Evolutionary conservation across 257 asterid species (phyloP).

Genomic region (Mitragyna speciosa): DNA sequence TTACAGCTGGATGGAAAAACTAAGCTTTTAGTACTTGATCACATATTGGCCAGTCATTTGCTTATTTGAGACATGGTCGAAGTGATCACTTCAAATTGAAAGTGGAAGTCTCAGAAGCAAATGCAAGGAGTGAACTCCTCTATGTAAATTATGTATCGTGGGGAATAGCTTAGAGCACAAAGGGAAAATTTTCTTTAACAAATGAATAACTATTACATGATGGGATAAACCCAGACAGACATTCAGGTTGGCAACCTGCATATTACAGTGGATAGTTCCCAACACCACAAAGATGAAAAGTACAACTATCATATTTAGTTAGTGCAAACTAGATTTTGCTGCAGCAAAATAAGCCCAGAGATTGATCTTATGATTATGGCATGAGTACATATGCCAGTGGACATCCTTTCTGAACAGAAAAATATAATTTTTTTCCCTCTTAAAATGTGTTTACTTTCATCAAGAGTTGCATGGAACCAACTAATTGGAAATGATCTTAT

Average conservation of each 20-base stretch:
- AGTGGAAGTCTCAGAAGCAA: not conserved
- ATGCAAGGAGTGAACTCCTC: not conserved
- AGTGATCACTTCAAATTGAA: not conserved
- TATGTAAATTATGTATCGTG: not conserved
- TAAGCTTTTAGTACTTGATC: not conserved
- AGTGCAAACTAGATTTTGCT: not conserved
- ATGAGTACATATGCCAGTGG: too few species aligned
- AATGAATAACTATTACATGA: not conserved
- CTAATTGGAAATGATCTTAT: not conserved
- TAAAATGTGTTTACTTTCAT: not conserved
- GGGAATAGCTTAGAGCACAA: not conserved
- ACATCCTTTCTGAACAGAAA: not conserved
- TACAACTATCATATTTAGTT: not conserved
- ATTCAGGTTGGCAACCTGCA: not conserved
- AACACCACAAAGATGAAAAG: not conserved
- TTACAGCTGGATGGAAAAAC: constrained; percentile 12
- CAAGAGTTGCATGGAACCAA: too few species aligned
- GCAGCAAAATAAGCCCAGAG: not conserved
- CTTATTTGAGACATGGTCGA: not conserved
- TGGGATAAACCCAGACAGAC: not conserved
- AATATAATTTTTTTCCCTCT: not conserved
- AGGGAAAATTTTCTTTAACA: not conserved
- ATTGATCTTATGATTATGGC: not conserved
- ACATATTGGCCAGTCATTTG: not conserved
- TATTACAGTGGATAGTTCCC: not conserved